Percentiles rank a stretch among this genome's conserved stretches.
phyloP scores from a whole-genome alignment of 2,329 filamentous ascomycete species.

The Claviceps spartinae region DNA sequence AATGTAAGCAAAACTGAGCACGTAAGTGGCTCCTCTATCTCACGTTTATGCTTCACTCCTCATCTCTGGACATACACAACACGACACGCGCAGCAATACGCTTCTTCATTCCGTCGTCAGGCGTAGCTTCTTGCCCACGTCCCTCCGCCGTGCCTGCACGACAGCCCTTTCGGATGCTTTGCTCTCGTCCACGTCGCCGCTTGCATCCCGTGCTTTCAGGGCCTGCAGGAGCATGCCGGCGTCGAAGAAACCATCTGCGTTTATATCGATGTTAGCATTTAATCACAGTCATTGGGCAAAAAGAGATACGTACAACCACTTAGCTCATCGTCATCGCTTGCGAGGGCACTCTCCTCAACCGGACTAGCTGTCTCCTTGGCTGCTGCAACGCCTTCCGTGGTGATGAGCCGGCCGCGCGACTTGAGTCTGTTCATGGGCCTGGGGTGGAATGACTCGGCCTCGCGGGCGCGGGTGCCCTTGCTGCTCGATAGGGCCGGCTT shows the following conservation, averaged over 20 bases:
- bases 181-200: constrained; percentile 34
- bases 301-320: constrained; percentile 66
- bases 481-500: constrained; percentile 25
- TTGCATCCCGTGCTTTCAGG: constrained; percentile 56
- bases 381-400: constrained; percentile 31
- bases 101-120: constrained; percentile 10
- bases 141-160: constrained; percentile 45
- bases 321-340: constrained; percentile 77
- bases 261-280: constrained; percentile 14
- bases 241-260: constrained; percentile 90
- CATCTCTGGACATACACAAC: not conserved
- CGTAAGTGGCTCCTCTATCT: no score
- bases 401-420: constrained; percentile 60
- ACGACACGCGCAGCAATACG: not conserved
- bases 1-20: no score
- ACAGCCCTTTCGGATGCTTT: constrained; percentile 46
- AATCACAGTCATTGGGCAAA: not conserved
- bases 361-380: constrained; percentile 38
- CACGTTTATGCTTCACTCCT: not conserved
- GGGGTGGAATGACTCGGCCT: constrained; percentile 31
- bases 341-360: constrained; percentile 54
- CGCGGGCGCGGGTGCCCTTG: constrained; percentile 38
- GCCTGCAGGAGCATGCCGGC: constrained; percentile 88
- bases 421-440: constrained; percentile 41
- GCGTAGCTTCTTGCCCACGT: constrained; percentile 62